Conservation (phyloP, 495 filamentous ascomycete genomes). For the Penicillium fimorum region DNA sequence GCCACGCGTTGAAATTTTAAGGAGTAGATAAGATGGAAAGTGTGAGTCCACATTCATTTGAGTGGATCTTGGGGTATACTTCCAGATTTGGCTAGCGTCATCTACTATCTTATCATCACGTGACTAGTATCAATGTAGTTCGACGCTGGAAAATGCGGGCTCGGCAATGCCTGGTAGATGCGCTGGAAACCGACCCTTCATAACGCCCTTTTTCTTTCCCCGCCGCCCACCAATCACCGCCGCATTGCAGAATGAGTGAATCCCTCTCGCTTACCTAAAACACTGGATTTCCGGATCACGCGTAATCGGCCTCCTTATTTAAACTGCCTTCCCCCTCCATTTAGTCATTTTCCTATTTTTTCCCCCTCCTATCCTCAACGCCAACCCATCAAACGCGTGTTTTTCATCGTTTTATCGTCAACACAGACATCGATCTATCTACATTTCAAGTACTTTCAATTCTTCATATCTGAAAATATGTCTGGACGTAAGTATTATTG, state of each 20-base stretch:
- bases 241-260: constrained; percentile 34
- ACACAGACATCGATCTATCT: constrained; percentile 11
- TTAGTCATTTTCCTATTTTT: constrained; percentile 20
- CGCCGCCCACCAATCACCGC: constrained; percentile 42
- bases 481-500: constrained; percentile 84
- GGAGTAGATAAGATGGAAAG: neutral
- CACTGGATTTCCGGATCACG: constrained; percentile 21
- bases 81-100: neutral
- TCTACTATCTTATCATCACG: constrained; percentile 23
- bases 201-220: constrained; percentile 43
- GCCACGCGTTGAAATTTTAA: neutral
- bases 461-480: constrained; percentile 58
- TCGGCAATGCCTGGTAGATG: constrained; percentile 26
- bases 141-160: constrained; percentile 24
- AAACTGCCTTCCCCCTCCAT: constrained; percentile 24
- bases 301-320: constrained; percentile 29
- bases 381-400: constrained; percentile 29
- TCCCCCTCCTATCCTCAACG: constrained; percentile 19
- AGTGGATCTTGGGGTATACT: neutral
- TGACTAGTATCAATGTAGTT: constrained; percentile 16
- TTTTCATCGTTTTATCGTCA: constrained; percentile 26
- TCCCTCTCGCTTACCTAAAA: constrained; percentile 27
- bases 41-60: neutral
- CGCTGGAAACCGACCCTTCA: constrained; percentile 44
- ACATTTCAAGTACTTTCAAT: constrained; percentile 2